phyloP scores from a whole-genome alignment of 495 filamentous ascomycete genomes.

The Aspergillus nidulans region DNA sequence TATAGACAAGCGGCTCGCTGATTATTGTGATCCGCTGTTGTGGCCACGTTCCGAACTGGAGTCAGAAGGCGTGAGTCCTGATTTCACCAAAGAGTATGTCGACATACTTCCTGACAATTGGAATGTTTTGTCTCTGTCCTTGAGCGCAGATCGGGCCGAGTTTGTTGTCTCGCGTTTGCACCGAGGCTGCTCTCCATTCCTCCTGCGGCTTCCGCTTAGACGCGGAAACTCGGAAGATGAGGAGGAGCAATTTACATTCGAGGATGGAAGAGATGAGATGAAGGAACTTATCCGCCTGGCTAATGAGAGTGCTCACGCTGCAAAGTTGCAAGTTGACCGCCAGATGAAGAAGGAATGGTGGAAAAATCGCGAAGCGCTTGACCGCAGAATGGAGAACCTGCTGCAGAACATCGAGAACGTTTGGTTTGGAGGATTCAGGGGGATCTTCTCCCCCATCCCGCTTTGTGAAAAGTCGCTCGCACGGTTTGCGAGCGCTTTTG shows the following conservation, averaged over 20 bases:
- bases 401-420: slow-evolving; percentile 81
- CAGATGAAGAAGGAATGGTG: slow-evolving; percentile 78
- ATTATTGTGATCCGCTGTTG: slow-evolving; percentile 35
- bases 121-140: slow-evolving; percentile 78
- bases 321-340: slow-evolving; percentile 54
- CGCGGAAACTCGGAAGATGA: slow-evolving; percentile 78
- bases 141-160: slow-evolving; percentile 75
- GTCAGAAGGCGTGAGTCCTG: slow-evolving; percentile 25
- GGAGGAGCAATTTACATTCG: slow-evolving; percentile 78
- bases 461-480: slow-evolving; percentile 58
- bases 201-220: slow-evolving; percentile 77
- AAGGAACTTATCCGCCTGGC: slow-evolving; percentile 73
- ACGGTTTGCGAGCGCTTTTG: slow-evolving; percentile 70
- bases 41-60: slow-evolving; percentile 31
- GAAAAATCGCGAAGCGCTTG: slow-evolving; percentile 74
- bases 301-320: slow-evolving; percentile 76
- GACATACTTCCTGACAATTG: slow-evolving; percentile 73
- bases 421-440: slow-evolving; percentile 92
- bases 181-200: slow-evolving; percentile 68
- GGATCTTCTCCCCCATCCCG: slow-evolving; percentile 74
- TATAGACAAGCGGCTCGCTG: slow-evolving; percentile 40
- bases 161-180: slow-evolving; percentile 78
- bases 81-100: slow-evolving; percentile 38
- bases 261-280: slow-evolving; percentile 70
- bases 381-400: slow-evolving; percentile 70